These are phyloP conservation scores for Cercophora samala DNA, from an alignment of 495 filamentous ascomycete species.

Conservation along the genomic window DNA sequence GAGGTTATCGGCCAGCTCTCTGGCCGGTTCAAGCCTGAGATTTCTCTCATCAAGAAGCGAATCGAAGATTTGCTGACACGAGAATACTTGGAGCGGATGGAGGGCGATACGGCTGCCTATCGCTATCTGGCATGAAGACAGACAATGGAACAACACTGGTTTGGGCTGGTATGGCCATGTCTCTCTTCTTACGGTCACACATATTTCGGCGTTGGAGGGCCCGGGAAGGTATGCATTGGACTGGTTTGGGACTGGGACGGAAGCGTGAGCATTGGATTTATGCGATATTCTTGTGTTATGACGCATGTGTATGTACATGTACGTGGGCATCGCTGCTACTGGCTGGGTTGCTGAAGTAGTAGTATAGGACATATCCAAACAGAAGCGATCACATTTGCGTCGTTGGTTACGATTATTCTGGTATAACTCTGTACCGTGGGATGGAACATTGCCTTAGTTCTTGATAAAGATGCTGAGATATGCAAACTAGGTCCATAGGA, in stretches of 20 bases:
- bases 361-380: background rate
- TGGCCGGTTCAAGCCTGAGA: constrained; percentile 80
- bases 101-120: constrained; percentile 68
- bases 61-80: constrained; percentile 89
- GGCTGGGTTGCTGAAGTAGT: background rate
- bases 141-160: background rate
- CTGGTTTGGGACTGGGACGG: background rate
- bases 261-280: background rate
- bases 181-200: background rate
- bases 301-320: background rate
- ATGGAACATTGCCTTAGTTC: no score
- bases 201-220: background rate
- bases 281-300: background rate
- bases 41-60: constrained; percentile 87
- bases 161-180: background rate
- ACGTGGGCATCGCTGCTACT: background rate
- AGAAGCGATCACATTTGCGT: background rate
- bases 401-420: no score
- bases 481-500: no score
- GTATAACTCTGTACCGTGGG: no score
- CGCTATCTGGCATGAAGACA: constrained; percentile 60
- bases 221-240: background rate
- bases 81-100: constrained; percentile 89
- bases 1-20: constrained; percentile 82
- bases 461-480: no score